phyloP scores from a whole-genome alignment of 2,329 filamentous ascomycete species.

The Ampelomyces quisqualis region DNA sequence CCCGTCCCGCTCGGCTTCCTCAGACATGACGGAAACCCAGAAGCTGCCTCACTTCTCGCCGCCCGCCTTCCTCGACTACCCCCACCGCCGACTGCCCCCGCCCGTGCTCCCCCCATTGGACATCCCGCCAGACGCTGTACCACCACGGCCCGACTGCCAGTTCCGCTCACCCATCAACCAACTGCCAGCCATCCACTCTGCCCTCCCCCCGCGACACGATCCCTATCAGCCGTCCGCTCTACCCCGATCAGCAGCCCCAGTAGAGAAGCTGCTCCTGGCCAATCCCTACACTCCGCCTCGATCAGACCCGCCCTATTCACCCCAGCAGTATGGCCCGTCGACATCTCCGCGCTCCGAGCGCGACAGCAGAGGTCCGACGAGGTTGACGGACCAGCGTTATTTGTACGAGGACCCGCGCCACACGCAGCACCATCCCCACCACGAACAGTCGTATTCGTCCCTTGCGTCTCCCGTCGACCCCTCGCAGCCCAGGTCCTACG shows the following conservation, averaged over 20 bases:
- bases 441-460: slow-evolving; percentile 38
- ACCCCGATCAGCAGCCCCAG: slow-evolving; percentile 34
- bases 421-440: slow-evolving; percentile 29
- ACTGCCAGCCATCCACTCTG: slow-evolving; percentile 41
- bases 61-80: slow-evolving; percentile 44
- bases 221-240: slow-evolving; percentile 25
- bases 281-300: slow-evolving; percentile 45
- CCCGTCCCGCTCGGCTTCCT: slow-evolving; percentile 32
- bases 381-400: slow-evolving; percentile 36
- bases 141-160: slow-evolving; percentile 41
- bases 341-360: slow-evolving; percentile 42
- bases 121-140: slow-evolving; percentile 43
- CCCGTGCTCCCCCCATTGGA: slow-evolving; percentile 44
- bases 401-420: slow-evolving; percentile 37
- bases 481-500: slow-evolving; percentile 37
- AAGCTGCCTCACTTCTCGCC: slow-evolving; percentile 46
- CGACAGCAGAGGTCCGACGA: slow-evolving; percentile 31
- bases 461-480: slow-evolving; percentile 42
- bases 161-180: slow-evolving; percentile 44
- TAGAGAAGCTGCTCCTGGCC: slow-evolving; percentile 40
- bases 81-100: slow-evolving; percentile 44
- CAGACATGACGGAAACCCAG: slow-evolving; percentile 51
- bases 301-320: slow-evolving; percentile 44
- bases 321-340: slow-evolving; percentile 41
- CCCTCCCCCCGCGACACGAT: slow-evolving; percentile 34